Conservation (phyloP, 2,329 filamentous ascomycete species). For the Lachnellula willkommii region DNA sequence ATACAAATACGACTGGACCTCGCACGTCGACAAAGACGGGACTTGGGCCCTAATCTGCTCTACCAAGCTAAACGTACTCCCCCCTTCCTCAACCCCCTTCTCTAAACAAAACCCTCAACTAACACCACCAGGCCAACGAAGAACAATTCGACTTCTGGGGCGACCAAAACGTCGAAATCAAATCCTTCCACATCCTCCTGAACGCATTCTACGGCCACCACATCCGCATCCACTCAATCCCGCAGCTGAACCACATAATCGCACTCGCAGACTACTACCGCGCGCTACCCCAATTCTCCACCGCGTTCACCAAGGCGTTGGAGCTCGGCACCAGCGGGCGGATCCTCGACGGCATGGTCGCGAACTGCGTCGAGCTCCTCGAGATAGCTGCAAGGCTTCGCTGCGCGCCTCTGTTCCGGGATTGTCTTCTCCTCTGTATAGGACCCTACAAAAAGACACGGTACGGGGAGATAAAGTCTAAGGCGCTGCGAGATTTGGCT, state of each 20-base stretch:
- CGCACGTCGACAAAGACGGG: constrained; percentile 11
- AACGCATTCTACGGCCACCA: background rate
- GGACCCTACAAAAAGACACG: background rate
- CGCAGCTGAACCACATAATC: background rate
- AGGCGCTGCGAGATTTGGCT: background rate
- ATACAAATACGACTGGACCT: constrained; percentile 12
- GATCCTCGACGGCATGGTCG: background rate
- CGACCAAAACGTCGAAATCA: background rate
- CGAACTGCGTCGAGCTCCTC: background rate
- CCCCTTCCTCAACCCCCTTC: background rate
- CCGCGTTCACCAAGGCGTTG: background rate
- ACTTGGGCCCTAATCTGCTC: constrained; percentile 1
- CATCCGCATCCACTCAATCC: background rate
- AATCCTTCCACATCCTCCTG: background rate
- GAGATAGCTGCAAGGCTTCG: background rate
- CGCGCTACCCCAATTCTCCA: background rate
- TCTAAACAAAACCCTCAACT: background rate
- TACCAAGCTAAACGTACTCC: background rate
- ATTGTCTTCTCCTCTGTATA: background rate
- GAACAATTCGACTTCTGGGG: background rate
- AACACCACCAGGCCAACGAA: background rate
- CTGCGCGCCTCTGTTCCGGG: background rate
- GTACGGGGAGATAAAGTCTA: background rate
- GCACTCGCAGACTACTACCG: constrained; percentile 7
- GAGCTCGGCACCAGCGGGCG: background rate